Base-by-base conservation (phyloP, 768 basidiomycete genomes). In the Leucocoprinus sp. region DNA sequence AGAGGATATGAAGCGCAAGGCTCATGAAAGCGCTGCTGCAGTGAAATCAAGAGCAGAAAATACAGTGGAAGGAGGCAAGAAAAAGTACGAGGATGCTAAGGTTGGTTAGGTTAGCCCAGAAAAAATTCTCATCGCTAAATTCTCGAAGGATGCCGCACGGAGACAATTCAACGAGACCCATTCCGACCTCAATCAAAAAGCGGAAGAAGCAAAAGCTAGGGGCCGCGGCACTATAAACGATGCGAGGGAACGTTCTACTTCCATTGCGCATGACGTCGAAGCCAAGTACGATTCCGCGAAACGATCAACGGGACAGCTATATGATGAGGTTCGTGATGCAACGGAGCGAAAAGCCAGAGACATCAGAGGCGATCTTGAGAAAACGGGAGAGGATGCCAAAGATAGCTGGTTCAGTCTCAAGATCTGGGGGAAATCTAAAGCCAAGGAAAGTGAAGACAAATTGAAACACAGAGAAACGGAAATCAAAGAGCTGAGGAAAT, bases 351-450 rank as follows among this genome's bases (percentile, higher is more conserved):
- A 61, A 44, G 60, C 55, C 8, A 24, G 54, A 0, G 57, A 66
- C 17, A 52, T 50, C 2, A 57, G 57, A 3, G 55, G 53, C 8
- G 56, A 57, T 8, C 56, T 56, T 4, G 63, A 65, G 38, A 61
- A 62, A 50, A 64, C 60, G 40, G 60, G 55, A 0, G 56, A 63
- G 2, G 57, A 72, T 21, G 65, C 60, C 0, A 73, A 71, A 53
- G 49, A 60, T 3, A 64, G 70, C 0, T 74, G 71, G 72, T 68
- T 66, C 31, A 65, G 57, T 42, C 73, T 71, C 71, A 54, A 69
- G 35, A 63, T 68, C 11, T 70, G 67, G 65, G 68, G 68, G 1
- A 59, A 56, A 19, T 43, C 45, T 14, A 54, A 54, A 37, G 49
- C 45, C 24, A 54, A 59, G 6, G 53, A 59, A 27, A 53, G 50